Evolutionary conservation across 2,329 filamentous ascomycete genomes (phyloP).

Genomic region (Zymoseptoria brevis): DNA sequence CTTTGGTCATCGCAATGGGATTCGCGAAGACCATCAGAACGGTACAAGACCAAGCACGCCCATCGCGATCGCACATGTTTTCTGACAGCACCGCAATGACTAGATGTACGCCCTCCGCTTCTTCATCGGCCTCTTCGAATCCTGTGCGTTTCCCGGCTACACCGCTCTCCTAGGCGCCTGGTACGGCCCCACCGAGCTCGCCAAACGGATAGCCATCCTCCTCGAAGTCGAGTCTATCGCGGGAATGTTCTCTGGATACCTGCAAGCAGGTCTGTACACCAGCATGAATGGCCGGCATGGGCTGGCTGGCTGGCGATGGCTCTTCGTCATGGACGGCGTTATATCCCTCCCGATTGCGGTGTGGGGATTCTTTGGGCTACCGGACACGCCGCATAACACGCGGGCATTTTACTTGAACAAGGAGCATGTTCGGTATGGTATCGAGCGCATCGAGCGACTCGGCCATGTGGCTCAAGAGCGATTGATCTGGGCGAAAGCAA

Average conservation of each 20-base stretch:
- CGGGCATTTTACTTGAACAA: slow-evolving; percentile 9
- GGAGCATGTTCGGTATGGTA: slow-evolving; percentile 8
- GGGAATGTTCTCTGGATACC: slow-evolving; percentile 14
- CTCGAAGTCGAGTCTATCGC: slow-evolving; percentile 6
- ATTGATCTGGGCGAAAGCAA: slow-evolving; percentile 9
- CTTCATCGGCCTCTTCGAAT: slow-evolving; percentile 9
- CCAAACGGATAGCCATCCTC: slow-evolving; percentile 7
- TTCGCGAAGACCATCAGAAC: slow-evolving; percentile 11
- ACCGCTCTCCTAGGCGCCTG: slow-evolving; percentile 9
- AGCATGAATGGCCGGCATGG: slow-evolving; percentile 11
- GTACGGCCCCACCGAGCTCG: slow-evolving; percentile 13
- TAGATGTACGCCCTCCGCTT: slow-evolving; percentile 11
- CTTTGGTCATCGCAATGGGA: slow-evolving; percentile 10
- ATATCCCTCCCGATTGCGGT: slow-evolving; percentile 12
- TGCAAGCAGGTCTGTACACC: slow-evolving; percentile 14
- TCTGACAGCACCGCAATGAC: background rate
- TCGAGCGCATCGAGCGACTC: slow-evolving; percentile 9
- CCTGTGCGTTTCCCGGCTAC: slow-evolving; percentile 10
- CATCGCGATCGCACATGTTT: background rate
- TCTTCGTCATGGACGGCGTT: slow-evolving; percentile 14
- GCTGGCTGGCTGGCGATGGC: slow-evolving; percentile 14
- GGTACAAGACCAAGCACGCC: background rate
- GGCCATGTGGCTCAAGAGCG: slow-evolving; percentile 8
- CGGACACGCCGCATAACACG: slow-evolving; percentile 11
- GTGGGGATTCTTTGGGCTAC: slow-evolving; percentile 12